These are phyloP conservation scores for Pythium aquatile DNA, from an alignment of 352 stramenopile species.

Conservation along the genomic window DNA sequence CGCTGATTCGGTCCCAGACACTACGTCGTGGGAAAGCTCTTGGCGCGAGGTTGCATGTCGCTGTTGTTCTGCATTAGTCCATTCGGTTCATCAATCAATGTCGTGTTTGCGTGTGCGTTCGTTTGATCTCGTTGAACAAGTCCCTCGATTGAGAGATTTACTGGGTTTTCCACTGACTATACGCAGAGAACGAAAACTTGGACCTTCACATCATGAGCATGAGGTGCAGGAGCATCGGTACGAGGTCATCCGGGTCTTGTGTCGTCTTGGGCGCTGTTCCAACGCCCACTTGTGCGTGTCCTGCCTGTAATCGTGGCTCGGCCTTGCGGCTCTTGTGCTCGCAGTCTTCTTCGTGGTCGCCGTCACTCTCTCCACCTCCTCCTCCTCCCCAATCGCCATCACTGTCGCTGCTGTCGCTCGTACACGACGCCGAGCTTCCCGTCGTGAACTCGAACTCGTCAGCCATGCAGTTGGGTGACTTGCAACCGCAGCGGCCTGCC, in stretches of 20 bases:
- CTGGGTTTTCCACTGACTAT: no score
- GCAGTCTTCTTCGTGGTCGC: background rate
- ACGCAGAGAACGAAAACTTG: no score
- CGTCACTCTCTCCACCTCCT: background rate
- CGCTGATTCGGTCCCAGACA: background rate
- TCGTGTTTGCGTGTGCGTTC: no score
- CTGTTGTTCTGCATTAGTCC: no score
- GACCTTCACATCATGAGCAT: constrained; percentile 22
- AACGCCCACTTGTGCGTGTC: background rate
- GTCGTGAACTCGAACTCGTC: constrained; percentile 25
- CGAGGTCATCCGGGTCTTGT: constrained; percentile 16
- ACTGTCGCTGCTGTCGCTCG: constrained; percentile 10
- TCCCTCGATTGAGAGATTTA: no score
- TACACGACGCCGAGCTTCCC: constrained; percentile 10
- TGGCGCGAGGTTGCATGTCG: no score
- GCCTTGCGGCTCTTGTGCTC: background rate
- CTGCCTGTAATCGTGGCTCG: background rate
- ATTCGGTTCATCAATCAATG: no score
- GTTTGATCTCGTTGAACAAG: no score
- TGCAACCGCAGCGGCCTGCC: constrained; percentile 24
- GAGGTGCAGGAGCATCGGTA: constrained; percentile 25
- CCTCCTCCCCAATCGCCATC: constrained; percentile 2
- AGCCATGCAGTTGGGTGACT: constrained; percentile 20
- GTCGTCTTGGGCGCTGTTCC: background rate
- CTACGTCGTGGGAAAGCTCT: no score